These are phyloP conservation scores for Favolaschia claudopus DNA, from an alignment of 768 basidiomycete species.

Conservation along the genomic window DNA sequence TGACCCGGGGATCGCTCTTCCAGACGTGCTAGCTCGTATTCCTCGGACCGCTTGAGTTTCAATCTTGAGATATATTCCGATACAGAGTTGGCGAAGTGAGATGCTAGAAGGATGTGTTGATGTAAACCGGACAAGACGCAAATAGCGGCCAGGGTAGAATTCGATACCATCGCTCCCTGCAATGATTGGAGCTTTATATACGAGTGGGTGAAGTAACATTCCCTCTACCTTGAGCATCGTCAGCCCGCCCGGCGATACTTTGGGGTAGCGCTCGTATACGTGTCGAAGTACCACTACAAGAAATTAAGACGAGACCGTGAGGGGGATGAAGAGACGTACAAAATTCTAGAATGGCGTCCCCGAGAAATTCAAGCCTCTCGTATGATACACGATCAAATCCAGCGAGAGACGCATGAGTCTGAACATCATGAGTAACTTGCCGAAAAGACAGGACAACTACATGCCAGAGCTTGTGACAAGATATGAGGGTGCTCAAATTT, in stretches of 20 bases:
- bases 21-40: slow-evolving; percentile 51
- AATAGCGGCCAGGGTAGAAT: slow-evolving; percentile 76
- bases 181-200: slow-evolving; percentile 16
- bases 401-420: slow-evolving; percentile 76
- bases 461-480: slow-evolving; percentile 76
- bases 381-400: slow-evolving; percentile 65
- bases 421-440: slow-evolving; percentile 5
- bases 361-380: slow-evolving; percentile 84
- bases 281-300: slow-evolving; percentile 74
- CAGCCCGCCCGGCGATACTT: slow-evolving; percentile 77
- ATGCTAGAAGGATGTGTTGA: slow-evolving; percentile 65
- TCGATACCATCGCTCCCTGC: slow-evolving; percentile 88
- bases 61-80: slow-evolving; percentile 60
- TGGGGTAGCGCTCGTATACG: slow-evolving; percentile 68
- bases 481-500: slow-evolving; percentile 68
- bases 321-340: slow-evolving; percentile 51
- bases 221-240: slow-evolving; percentile 74
- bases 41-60: slow-evolving; percentile 52
- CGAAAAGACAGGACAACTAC: slow-evolving; percentile 25
- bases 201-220: background rate
- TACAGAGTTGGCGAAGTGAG: slow-evolving; percentile 59
- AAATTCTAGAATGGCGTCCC: slow-evolving; percentile 87
- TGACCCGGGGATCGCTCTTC: slow-evolving; percentile 67
- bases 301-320: slow-evolving; percentile 14
- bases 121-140: slow-evolving; percentile 76